Conservation (phyloP, 306 rosid species). For the Prunus fruticosa region DNA sequence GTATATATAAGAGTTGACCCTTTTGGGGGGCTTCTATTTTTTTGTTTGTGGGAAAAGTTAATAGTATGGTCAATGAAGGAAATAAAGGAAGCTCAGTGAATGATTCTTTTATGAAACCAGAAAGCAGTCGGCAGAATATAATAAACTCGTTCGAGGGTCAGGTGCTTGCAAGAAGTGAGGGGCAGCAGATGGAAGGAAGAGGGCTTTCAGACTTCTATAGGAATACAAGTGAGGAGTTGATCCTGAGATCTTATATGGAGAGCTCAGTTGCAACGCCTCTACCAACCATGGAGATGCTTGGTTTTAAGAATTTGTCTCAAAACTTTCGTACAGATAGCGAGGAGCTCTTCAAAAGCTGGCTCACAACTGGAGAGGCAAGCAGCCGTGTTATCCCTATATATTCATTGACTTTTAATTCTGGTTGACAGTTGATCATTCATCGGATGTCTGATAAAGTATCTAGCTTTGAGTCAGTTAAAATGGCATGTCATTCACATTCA, state of each 20-base stretch:
- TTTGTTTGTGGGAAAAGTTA: conserved; percentile 20
- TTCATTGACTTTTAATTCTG: conserved; percentile 7
- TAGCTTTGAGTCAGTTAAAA: background rate
- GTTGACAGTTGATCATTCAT: conserved; percentile 1
- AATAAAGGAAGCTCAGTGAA: conserved; percentile 21
- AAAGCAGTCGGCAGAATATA: conserved; percentile 16
- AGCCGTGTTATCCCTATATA: conserved; percentile 10
- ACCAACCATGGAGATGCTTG: conserved; percentile 76
- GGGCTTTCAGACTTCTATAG: conserved; percentile 69
- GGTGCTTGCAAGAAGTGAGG: conserved; percentile 10
- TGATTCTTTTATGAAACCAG: conserved; percentile 27
- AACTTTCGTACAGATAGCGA: conserved; percentile 76
- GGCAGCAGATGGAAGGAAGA: conserved; percentile 76
- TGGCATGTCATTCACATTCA: background rate
- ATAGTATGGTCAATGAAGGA: conserved; percentile 17
- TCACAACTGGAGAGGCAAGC: conserved; percentile 96
- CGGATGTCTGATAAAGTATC: background rate
- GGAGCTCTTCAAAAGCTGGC: conserved; percentile 95
- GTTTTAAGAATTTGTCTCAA: conserved; percentile 72
- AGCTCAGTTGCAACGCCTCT: conserved; percentile 63
- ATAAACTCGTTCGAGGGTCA: conserved; percentile 14
- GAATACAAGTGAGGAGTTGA: conserved; percentile 83
- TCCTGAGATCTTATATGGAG: conserved; percentile 74
- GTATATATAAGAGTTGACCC: background rate
- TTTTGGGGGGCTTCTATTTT: conserved; percentile 16